A percentile compares a stretch with the other conserved stretches of the same genome.
phyloP scores from a whole-genome alignment of 1,284 basidiomycete species.

The Trichosporon faecale region DNA sequence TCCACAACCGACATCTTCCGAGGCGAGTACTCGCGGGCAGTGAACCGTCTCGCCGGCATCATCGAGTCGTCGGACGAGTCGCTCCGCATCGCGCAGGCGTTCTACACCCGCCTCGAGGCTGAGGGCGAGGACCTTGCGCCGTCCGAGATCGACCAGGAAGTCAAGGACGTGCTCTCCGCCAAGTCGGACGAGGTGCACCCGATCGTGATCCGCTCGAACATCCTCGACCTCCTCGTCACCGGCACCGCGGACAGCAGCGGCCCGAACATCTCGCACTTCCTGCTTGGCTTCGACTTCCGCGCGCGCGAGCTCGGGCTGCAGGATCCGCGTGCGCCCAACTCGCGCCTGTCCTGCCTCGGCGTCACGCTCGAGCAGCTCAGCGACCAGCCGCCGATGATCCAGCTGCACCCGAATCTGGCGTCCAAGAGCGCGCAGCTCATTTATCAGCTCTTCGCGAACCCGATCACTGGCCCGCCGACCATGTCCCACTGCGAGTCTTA shows the following conservation, averaged over 20 bases:
- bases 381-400: constrained; percentile 60
- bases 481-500: constrained; percentile 84
- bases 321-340: constrained; percentile 62
- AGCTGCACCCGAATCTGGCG: constrained; percentile 70
- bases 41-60: constrained; percentile 68
- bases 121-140: constrained; percentile 54
- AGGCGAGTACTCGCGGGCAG: constrained; percentile 54
- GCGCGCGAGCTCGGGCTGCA: constrained; percentile 53
- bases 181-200: constrained; percentile 35
- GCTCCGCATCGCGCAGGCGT: constrained; percentile 77
- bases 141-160: constrained; percentile 40
- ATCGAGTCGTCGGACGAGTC: constrained; percentile 81
- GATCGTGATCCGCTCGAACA: constrained; percentile 67
- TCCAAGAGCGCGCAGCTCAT: constrained; percentile 82
- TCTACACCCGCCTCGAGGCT: constrained; percentile 65
- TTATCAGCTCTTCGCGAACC: constrained; percentile 80
- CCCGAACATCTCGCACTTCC: constrained; percentile 84
- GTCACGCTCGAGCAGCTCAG: constrained; percentile 75
- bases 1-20: constrained; percentile 60
- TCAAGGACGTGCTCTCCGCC: constrained; percentile 30
- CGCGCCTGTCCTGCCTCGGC: constrained; percentile 71
- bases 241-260: constrained; percentile 69
- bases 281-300: constrained; percentile 69
- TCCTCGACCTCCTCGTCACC: constrained; percentile 80
- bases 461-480: constrained; percentile 74